These are phyloP conservation scores for Chaetomium cochliodes DNA, from an alignment of 495 filamentous ascomycete genomes.

Conservation along the genomic window DNA sequence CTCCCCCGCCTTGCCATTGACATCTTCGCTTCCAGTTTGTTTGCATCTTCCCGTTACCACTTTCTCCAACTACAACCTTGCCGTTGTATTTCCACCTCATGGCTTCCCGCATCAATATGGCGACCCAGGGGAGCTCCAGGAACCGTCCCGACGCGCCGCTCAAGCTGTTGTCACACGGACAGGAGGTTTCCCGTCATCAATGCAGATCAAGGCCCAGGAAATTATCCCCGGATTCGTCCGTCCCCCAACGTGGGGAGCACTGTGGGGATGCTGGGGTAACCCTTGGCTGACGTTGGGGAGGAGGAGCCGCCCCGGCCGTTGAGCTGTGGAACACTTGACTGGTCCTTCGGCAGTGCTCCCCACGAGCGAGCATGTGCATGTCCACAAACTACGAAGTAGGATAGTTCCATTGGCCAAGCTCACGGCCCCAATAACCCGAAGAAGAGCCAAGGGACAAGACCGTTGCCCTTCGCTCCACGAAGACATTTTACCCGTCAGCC, in stretches of 20 bases:
- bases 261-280: constrained; percentile 13
- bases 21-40: constrained; percentile 10
- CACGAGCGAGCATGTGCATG: no score
- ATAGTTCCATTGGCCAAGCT: no score
- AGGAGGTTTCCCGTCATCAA: background rate
- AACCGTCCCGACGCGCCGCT: background rate
- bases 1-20: constrained; percentile 19
- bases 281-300: background rate
- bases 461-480: background rate
- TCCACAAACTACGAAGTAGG: no score
- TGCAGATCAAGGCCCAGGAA: background rate
- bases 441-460: no score
- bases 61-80: constrained; percentile 15
- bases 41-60: background rate
- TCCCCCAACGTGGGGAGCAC: background rate
- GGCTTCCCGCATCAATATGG: constrained; percentile 15
- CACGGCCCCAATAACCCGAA: background rate
- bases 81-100: constrained; percentile 2
- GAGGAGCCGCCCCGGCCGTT: background rate
- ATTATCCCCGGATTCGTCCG: background rate
- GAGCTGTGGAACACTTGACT: background rate
- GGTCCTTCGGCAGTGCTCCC: background rate
- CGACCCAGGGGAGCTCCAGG: background rate
- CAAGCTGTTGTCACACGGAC: background rate
- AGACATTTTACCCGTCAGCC: constrained; percentile 30